Evolutionary conservation across 2,329 filamentous ascomycete genomes (phyloP).

Genomic region (Phialophora verrucosa): DNA sequence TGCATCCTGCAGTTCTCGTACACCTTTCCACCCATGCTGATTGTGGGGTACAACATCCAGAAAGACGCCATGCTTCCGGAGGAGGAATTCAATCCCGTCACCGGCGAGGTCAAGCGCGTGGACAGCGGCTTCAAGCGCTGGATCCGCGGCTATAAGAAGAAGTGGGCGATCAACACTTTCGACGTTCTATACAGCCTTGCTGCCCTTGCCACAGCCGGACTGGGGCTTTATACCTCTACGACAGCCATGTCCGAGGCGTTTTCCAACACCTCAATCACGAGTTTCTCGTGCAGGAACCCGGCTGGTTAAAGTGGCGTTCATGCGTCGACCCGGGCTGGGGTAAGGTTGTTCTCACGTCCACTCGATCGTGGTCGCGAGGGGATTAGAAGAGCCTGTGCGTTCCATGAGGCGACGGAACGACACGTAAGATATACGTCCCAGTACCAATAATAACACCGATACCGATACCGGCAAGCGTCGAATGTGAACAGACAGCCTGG

Average conservation of each 20-base stretch:
- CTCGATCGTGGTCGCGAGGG: too few species aligned
- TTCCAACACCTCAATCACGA: conserved; percentile 5
- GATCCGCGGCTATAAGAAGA: conserved; percentile 38
- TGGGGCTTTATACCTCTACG: conserved; percentile 3
- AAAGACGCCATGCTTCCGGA: conserved; percentile 38
- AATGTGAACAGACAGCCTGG: too few species aligned
- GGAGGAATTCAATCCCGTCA: conserved; percentile 37
- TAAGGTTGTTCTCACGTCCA: neutral
- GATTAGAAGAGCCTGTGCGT: too few species aligned
- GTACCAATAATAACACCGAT: too few species aligned
- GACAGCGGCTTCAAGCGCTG: conserved; percentile 27
- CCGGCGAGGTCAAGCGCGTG: conserved; percentile 30
- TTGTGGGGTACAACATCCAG: conserved; percentile 40
- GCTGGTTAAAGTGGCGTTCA: neutral
- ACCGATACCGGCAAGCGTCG: too few species aligned
- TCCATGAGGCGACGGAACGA: too few species aligned
- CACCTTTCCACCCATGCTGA: conserved; percentile 48
- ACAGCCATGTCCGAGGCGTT: conserved; percentile 8
- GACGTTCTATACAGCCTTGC: conserved; percentile 7
- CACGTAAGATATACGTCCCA: too few species aligned
- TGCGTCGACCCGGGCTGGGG: neutral
- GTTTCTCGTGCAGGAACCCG: conserved; percentile 9
- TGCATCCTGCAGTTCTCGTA: conserved; percentile 56
- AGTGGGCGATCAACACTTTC: conserved; percentile 26
- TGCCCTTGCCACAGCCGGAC: conserved; percentile 3